Conservation (phyloP, 2,329 filamentous ascomycete genomes). For the Hymenoscyphus linearis region DNA sequence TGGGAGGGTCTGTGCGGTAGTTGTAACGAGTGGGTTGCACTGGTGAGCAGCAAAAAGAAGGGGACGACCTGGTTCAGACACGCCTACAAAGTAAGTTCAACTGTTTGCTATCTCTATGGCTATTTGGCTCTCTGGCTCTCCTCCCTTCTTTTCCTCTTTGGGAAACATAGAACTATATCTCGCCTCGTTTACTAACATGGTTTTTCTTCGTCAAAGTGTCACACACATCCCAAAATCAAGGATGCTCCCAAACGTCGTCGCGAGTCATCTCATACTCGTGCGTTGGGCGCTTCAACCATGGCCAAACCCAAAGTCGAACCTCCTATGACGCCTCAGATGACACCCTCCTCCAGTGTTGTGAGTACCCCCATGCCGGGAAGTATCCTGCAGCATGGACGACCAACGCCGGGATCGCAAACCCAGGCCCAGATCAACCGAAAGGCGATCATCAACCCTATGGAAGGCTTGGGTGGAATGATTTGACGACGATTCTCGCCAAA, state of each 20-base stretch:
- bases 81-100: slow-evolving; percentile 67
- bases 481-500: slow-evolving; percentile 23
- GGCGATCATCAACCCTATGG: slow-evolving; percentile 33
- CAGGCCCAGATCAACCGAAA: slow-evolving; percentile 22
- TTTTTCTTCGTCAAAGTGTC: slow-evolving; percentile 45
- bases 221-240: slow-evolving; percentile 67
- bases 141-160: neutral
- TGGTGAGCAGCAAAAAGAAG: slow-evolving; percentile 84
- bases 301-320: slow-evolving; percentile 45
- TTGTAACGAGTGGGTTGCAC: slow-evolving; percentile 74
- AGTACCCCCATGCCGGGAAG: slow-evolving; percentile 34
- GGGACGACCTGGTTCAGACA: slow-evolving; percentile 90
- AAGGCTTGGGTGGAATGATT: slow-evolving; percentile 44
- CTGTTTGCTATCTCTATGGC: neutral
- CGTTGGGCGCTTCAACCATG: slow-evolving; percentile 35
- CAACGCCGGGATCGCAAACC: neutral
- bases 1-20: slow-evolving; percentile 76
- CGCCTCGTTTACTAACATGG: neutral
- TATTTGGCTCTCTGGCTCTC: neutral
- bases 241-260: slow-evolving; percentile 64
- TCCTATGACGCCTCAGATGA: slow-evolving; percentile 16
- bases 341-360: slow-evolving; percentile 32
- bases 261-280: slow-evolving; percentile 49
- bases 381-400: slow-evolving; percentile 9
- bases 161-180: neutral